Percentiles rank a stretch among this genome's conserved stretches.
These are phyloP conservation scores for Pichia nanzhaoensis DNA, from an alignment of 805 yeast species.

Conservation along the genomic window DNA sequence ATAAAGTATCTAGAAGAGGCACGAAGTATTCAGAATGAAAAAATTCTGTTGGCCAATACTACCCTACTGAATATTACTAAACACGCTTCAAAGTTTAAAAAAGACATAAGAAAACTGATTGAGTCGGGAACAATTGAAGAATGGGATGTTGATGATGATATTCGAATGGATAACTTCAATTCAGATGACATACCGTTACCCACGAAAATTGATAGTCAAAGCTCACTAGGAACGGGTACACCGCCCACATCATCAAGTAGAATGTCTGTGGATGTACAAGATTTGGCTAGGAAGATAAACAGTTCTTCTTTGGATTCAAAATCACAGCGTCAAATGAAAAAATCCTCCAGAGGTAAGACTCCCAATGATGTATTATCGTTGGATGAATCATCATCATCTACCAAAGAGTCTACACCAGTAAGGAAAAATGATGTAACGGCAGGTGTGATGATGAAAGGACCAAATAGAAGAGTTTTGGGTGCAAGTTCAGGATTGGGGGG, in stretches of 20 bases:
- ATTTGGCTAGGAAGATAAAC: constrained; percentile 1
- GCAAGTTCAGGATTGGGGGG: background rate
- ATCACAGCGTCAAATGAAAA: constrained; percentile 4
- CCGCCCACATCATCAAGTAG: background rate
- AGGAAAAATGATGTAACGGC: constrained; percentile 22
- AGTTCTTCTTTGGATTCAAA: constrained; percentile 5
- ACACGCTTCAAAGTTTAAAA: constrained; percentile 66
- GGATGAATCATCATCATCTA: background rate
- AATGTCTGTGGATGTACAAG: background rate
- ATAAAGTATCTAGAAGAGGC: constrained; percentile 59
- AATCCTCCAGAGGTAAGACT: constrained; percentile 9
- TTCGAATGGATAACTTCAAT: constrained; percentile 2
- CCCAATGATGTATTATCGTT: constrained; percentile 3
- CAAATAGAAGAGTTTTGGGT: constrained; percentile 9
- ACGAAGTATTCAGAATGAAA: constrained; percentile 63
- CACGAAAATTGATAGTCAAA: background rate
- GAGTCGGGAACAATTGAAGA: constrained; percentile 61
- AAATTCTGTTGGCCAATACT: constrained; percentile 73
- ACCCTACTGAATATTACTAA: constrained; percentile 71
- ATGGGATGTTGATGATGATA: constrained; percentile 35
- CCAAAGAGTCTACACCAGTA: constrained; percentile 7
- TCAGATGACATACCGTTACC: background rate
- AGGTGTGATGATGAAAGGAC: constrained; percentile 13
- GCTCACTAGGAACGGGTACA: background rate
- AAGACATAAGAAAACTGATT: constrained; percentile 69